Percentiles rank a stretch among this genome's conserved stretches.
Conservation (phyloP, 352 stramenopile species). For the Pythium rhizo-oryzae region DNA sequence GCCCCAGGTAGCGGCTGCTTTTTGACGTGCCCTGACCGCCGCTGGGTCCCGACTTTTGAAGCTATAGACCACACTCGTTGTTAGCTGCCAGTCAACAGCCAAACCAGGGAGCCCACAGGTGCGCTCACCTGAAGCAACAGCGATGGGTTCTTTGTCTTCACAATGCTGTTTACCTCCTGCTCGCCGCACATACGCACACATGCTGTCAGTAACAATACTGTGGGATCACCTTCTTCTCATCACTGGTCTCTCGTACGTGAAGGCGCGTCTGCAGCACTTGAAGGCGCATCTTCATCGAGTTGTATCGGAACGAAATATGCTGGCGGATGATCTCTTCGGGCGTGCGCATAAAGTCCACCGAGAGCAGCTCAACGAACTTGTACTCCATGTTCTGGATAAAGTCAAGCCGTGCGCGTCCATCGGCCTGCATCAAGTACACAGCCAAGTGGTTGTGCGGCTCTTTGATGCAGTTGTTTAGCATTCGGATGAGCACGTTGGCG, state of each 20-base stretch:
- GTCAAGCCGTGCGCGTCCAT: conserved; percentile 90
- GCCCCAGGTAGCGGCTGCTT: conserved; percentile 60
- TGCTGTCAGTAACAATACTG: too few species aligned
- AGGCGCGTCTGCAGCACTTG: conserved; percentile 91
- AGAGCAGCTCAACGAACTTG: conserved; percentile 96
- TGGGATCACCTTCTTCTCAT: not conserved
- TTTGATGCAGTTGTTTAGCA: conserved; percentile 97
- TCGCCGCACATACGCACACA: not conserved
- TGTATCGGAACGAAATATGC: conserved; percentile 94
- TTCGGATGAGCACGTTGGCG: conserved; percentile 92
- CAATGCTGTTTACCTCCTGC: conserved; percentile 93
- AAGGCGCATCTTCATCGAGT: conserved; percentile 92
- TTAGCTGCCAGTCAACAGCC: not conserved
- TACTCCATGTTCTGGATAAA: conserved; percentile 98
- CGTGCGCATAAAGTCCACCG: conserved; percentile 89
- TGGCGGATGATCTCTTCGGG: conserved; percentile 91
- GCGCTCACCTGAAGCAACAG: conserved; percentile 88
- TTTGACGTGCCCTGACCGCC: conserved; percentile 38
- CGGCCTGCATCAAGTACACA: conserved; percentile 93
- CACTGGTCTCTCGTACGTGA: conserved; percentile 44
- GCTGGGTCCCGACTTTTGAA: conserved; percentile 62
- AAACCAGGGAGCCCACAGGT: not conserved
- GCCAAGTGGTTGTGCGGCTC: conserved; percentile 94
- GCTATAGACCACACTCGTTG: conserved; percentile 29
- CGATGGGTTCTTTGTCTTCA: conserved; percentile 95